Conservation (phyloP, 768 basidiomycete species). For the Lyophyllum shimeji region DNA sequence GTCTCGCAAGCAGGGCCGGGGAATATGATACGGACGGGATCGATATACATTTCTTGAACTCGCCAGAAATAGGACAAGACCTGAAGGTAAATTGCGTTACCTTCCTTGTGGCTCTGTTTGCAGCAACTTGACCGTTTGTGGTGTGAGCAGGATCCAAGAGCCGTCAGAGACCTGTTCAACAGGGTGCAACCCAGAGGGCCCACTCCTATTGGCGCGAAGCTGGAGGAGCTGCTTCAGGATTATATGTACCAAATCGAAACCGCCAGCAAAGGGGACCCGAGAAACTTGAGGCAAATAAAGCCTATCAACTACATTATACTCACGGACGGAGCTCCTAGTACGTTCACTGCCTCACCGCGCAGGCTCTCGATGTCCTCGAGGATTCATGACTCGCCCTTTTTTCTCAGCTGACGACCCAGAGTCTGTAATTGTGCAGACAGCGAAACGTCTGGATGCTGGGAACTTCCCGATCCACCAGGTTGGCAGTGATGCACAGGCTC, state of each 20-base stretch:
- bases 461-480: slow-evolving; percentile 57
- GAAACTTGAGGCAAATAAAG: slow-evolving; percentile 38
- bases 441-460: slow-evolving; percentile 49
- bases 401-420: slow-evolving; percentile 50
- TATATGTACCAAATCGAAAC: slow-evolving; percentile 27
- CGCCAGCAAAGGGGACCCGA: slow-evolving; percentile 23
- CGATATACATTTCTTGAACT: slow-evolving; percentile 62
- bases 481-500: neutral
- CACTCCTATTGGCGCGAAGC: slow-evolving; percentile 42
- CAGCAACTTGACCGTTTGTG: neutral
- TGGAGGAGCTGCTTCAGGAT: slow-evolving; percentile 30
- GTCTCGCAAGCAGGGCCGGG: slow-evolving; percentile 47
- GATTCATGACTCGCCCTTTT: neutral
- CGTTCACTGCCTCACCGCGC: no score
- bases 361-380: neutral
- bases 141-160: slow-evolving; percentile 31
- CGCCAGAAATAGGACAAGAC: slow-evolving; percentile 27
- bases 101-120: neutral
- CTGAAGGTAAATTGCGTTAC: slow-evolving; percentile 32
- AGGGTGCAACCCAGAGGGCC: slow-evolving; percentile 40
- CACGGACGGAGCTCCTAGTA: slow-evolving; percentile 65
- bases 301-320: slow-evolving; percentile 60
- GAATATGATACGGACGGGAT: slow-evolving; percentile 59
- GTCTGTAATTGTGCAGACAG: slow-evolving; percentile 44
- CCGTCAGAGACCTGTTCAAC: slow-evolving; percentile 42